Conservation (phyloP, 2,329 filamentous ascomycete genomes). For the Ampelomyces quisqualis region DNA sequence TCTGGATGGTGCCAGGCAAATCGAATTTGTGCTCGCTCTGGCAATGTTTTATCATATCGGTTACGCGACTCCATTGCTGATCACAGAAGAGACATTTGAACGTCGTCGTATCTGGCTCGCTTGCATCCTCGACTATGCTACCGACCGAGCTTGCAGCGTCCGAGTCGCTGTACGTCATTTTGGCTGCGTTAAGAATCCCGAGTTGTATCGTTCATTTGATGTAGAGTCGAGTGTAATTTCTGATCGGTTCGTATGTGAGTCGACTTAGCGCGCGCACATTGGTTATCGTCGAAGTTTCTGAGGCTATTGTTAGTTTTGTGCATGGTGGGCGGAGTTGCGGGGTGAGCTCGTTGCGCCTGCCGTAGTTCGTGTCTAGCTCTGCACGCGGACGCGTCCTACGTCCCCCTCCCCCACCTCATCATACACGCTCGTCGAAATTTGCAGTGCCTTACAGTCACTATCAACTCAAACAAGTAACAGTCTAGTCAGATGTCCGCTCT, state of each 20-base stretch:
- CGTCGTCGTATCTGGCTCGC: conserved; percentile 38
- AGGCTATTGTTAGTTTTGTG: conserved; percentile 28
- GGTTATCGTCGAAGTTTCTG: conserved; percentile 22
- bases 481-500: no score
- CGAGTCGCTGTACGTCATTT: conserved; percentile 35
- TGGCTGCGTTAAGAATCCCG: background rate
- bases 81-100: conserved; percentile 43
- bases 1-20: conserved; percentile 28
- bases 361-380: conserved; percentile 9
- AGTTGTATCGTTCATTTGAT: background rate
- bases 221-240: conserved; percentile 9
- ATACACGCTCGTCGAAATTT: background rate
- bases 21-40: conserved; percentile 31
- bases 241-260: background rate
- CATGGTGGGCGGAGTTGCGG: conserved; percentile 29
- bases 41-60: conserved; percentile 34
- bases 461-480: no score
- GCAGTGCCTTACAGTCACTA: no score
- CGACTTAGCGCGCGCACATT: background rate
- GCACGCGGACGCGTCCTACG: no score
- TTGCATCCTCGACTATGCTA: conserved; percentile 38
- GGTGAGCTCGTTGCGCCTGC: conserved; percentile 21
- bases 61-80: conserved; percentile 30
- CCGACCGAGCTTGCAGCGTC: conserved; percentile 37
- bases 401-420: background rate